Evolutionary conservation across 2,329 filamentous ascomycete genomes (phyloP), one percentile per base, ranked within the genome.

Genomic region (Penicillium aurantiogriseum): DNA sequence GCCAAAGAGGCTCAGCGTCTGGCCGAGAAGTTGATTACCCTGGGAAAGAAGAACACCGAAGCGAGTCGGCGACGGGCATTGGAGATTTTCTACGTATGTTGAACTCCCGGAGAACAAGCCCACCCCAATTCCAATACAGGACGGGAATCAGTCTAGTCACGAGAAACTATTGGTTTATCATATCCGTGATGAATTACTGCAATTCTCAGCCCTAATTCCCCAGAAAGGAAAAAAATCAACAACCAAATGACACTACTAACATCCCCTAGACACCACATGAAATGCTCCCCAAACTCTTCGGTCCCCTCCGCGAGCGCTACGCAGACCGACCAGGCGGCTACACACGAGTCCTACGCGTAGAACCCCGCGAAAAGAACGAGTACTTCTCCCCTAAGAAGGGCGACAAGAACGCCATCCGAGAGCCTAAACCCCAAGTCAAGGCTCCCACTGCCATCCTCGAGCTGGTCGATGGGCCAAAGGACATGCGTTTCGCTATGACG

Each of bases 1-100:
- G 94, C 94, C 47, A 99, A 97, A 79, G 94, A 99, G 80, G 90
- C 94, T 21, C 94, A 99, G 79, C 85, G 90, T 43, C 76, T 97
- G 67, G 94, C 92, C 8, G 94, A 99, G 74, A 95, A 96, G 81
- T 81, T 97, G 65, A 92, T 99, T 69, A 97, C 92, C 5, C 76
- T 96, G 67, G 93, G 90, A 21, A 99, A 97, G 84, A 89, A 88
- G 79, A 91, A 97, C 75, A 96, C 93, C 40, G 88, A 92, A 70
- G 90, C 91, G 21, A 88, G 88, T 59, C 83, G 85, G 74, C 83
- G 86, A 71, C 85, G 84, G 65, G 93, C 92, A n/a, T 80, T 88
- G 68, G 85, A 84, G 39, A 92, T 92, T 68, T 88, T 99, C 74
- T 97, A 87, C 74, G 94, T 97, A 85, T 56, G 88, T 79, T 43